Percentiles rank a stretch among this genome's conserved stretches.
Evolutionary conservation across 192 early-diverging fungal genomes (phyloP).

Genomic region (Coemansia sp.): DNA sequence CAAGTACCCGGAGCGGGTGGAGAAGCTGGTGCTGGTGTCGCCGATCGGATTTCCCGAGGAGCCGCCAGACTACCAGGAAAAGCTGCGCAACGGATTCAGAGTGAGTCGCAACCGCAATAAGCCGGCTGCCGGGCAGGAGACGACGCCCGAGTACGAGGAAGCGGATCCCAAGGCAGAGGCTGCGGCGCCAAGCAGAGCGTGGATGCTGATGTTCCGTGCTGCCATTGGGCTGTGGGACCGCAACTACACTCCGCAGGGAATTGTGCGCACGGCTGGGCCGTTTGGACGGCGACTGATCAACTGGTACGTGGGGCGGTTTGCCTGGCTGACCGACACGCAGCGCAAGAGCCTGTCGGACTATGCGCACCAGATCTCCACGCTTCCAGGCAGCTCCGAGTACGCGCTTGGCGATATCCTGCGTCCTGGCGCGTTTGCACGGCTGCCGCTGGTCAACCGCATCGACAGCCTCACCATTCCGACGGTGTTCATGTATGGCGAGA

Average conservation of each 20-base stretch:
- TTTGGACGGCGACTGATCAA: conserved; percentile 65
- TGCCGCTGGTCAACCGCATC: conserved; percentile 70
- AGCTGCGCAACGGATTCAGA: conserved; percentile 31
- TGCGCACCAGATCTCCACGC: conserved; percentile 76
- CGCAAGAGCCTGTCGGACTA: conserved; percentile 72
- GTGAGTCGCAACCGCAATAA: conserved; percentile 16
- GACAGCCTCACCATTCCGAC: conserved; percentile 68
- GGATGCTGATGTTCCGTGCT: conserved; percentile 24
- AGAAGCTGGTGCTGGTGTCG: conserved; percentile 83
- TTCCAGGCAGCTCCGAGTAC: conserved; percentile 80
- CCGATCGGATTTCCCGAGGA: conserved; percentile 74
- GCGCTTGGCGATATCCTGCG: conserved; percentile 72
- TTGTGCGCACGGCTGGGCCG: conserved; percentile 77
- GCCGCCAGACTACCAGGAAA: conserved; percentile 54
- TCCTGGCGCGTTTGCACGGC: conserved; percentile 81
- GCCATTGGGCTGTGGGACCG: conserved; percentile 68
- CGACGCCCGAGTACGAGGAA: conserved; percentile 29
- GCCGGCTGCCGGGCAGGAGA: neutral
- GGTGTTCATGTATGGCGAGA: conserved; percentile 73
- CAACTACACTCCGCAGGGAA: conserved; percentile 77
- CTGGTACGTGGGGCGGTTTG: conserved; percentile 63
- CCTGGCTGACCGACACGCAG: conserved; percentile 67
- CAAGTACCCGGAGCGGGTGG: conserved; percentile 82
- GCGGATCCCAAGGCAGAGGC: conserved; percentile 1
- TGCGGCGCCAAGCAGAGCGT: conserved; percentile 37